Percentiles rank a stretch among this genome's conserved stretches.
These are phyloP conservation scores for Plasmodium knowlesi DNA, from an alignment of 169 alveolate genomes.

Conservation along the genomic window DNA sequence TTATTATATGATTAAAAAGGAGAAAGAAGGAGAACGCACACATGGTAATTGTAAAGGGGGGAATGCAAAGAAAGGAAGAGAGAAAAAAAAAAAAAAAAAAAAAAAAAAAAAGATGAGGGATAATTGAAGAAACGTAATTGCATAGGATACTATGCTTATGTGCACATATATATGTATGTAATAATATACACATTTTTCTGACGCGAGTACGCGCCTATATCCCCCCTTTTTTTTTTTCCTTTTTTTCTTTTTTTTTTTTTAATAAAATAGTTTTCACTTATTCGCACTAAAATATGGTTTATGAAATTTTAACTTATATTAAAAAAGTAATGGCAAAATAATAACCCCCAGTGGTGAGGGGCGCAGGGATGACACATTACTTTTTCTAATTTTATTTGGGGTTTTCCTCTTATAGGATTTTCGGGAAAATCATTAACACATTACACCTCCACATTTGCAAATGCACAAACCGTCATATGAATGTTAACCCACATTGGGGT, in stretches of 20 bases:
- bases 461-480: neutral
- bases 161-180: neutral
- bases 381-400: neutral
- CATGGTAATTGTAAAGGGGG: neutral
- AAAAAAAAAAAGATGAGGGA: neutral
- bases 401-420: neutral
- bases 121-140: neutral
- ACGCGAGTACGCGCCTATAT: neutral
- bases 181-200: neutral
- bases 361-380: neutral
- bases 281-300: neutral
- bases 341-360: neutral
- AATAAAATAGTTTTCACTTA: neutral
- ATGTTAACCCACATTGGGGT: neutral
- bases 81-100: neutral
- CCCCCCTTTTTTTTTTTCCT: neutral
- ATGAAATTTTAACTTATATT: conserved; percentile 11
- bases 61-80: neutral
- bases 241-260: neutral
- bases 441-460: neutral
- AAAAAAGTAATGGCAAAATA: conserved; percentile 8
- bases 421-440: neutral
- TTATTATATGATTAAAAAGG: neutral
- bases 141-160: neutral
- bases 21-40: neutral